A percentile compares a stretch with the other conserved stretches of the same genome.
Evolutionary conservation across 2,329 filamentous ascomycete genomes (phyloP).

Genomic region (Diaporthe vaccinii): DNA sequence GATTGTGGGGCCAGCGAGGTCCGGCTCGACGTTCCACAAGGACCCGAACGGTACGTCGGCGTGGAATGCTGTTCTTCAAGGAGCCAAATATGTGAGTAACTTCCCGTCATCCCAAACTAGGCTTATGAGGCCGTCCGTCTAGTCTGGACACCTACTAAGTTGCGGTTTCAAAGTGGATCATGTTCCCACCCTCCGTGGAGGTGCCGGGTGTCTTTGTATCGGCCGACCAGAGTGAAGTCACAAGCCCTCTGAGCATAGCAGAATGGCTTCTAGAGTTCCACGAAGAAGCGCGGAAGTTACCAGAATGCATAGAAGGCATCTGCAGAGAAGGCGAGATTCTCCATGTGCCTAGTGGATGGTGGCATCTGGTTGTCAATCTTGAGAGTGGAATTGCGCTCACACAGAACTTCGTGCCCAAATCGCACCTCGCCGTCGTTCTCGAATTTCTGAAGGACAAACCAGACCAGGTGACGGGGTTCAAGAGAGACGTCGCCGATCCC

Average conservation of each 20-base stretch:
- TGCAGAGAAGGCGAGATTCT: constrained; percentile 88
- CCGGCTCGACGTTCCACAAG: constrained; percentile 96
- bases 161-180: constrained; percentile 76
- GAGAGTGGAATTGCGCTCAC: constrained; percentile 89
- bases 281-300: constrained; percentile 79
- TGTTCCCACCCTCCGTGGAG: constrained; percentile 86
- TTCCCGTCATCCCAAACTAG: not conserved
- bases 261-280: constrained; percentile 96
- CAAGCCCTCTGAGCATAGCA: constrained; percentile 93
- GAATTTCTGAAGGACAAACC: constrained; percentile 85
- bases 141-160: not conserved
- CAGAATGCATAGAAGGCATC: constrained; percentile 87
- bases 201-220: constrained; percentile 94
- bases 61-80: constrained; percentile 94
- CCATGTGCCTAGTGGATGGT: constrained; percentile 95
- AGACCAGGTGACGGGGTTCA: constrained; percentile 90
- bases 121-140: not conserved
- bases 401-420: constrained; percentile 91
- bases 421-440: constrained; percentile 80
- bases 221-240: constrained; percentile 91
- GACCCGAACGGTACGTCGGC: constrained; percentile 81
- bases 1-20: constrained; percentile 88
- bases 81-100: constrained; percentile 78
- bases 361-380: constrained; percentile 94
- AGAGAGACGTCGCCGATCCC: constrained; percentile 76